Conservation (phyloP, 2,329 filamentous ascomycete genomes). For the Aureobasidium sp. region DNA sequence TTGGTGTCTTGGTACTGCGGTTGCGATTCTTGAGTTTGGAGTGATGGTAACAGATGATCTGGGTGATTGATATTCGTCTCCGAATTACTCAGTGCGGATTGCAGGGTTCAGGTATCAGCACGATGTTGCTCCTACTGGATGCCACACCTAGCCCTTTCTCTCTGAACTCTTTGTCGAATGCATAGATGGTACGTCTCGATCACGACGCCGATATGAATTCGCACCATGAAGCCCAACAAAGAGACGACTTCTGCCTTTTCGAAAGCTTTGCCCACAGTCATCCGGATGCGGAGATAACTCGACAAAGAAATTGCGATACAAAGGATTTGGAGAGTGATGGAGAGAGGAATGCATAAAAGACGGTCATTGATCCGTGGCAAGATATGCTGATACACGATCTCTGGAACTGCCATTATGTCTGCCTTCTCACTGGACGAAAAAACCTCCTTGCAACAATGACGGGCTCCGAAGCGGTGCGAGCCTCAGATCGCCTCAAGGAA, state of each 20-base stretch:
- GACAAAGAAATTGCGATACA: neutral
- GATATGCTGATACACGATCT: neutral
- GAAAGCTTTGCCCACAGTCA: neutral
- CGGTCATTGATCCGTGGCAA: too few species aligned
- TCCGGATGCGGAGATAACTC: neutral
- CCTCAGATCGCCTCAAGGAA: neutral
- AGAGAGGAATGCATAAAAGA: neutral
- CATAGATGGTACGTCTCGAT: too few species aligned
- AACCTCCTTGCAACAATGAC: neutral
- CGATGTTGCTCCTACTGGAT: neutral
- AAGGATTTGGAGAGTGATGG: neutral
- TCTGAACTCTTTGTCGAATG: too few species aligned
- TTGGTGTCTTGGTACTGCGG: too few species aligned
- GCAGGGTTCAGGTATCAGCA: neutral
- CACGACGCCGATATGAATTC: neutral
- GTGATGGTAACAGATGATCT: too few species aligned
- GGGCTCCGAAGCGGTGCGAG: neutral
- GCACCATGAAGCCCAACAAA: neutral
- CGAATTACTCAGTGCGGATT: too few species aligned
- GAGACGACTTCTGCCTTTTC: neutral
- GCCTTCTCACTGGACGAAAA: neutral
- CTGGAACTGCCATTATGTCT: neutral
- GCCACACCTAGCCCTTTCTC: neutral
- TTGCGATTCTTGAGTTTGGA: too few species aligned
- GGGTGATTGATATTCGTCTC: too few species aligned